Evolutionary conservation across 2,329 filamentous ascomycete genomes (phyloP).

Genomic region (Ilyonectria robusta): DNA sequence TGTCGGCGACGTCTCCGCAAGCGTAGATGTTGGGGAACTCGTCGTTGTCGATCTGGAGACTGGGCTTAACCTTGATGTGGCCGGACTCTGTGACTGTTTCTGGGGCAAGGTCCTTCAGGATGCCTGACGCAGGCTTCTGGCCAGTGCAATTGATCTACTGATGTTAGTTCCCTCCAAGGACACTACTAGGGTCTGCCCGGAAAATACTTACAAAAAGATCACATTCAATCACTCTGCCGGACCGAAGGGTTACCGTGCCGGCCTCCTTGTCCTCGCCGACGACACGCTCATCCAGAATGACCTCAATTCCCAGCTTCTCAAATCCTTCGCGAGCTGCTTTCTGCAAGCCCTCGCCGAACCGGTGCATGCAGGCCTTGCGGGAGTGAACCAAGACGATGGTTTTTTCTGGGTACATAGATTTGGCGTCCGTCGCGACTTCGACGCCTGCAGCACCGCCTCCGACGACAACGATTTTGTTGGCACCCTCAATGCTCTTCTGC

Average conservation of each 20-base stretch:
- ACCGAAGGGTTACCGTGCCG: conserved; percentile 60
- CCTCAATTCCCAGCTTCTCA: conserved; percentile 61
- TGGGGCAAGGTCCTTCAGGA: conserved; percentile 61
- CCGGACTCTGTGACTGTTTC: conserved; percentile 61
- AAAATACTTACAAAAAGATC: conserved; percentile 62
- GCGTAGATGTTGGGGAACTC: conserved; percentile 69
- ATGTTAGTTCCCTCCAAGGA: neutral
- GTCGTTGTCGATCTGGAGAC: conserved; percentile 68
- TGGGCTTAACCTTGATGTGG: conserved; percentile 68
- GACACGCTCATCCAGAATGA: conserved; percentile 66
- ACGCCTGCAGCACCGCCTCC: conserved; percentile 75
- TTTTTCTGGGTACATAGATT: conserved; percentile 69
- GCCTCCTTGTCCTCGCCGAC: conserved; percentile 53
- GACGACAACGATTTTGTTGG: conserved; percentile 63
- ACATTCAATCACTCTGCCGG: conserved; percentile 61
- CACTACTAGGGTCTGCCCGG: neutral
- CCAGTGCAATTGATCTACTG: conserved; percentile 71
- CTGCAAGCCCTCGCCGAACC: conserved; percentile 62
- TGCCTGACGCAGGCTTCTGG: conserved; percentile 68
- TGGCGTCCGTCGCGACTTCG: conserved; percentile 72
- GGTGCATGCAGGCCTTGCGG: conserved; percentile 64
- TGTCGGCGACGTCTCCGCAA: conserved; percentile 75
- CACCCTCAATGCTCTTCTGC: conserved; percentile 61
- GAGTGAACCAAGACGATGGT: conserved; percentile 72
- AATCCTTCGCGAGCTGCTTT: conserved; percentile 58